phyloP scores from a whole-genome alignment of 169 alveolate species.

The Besnoitia besnoiti region DNA sequence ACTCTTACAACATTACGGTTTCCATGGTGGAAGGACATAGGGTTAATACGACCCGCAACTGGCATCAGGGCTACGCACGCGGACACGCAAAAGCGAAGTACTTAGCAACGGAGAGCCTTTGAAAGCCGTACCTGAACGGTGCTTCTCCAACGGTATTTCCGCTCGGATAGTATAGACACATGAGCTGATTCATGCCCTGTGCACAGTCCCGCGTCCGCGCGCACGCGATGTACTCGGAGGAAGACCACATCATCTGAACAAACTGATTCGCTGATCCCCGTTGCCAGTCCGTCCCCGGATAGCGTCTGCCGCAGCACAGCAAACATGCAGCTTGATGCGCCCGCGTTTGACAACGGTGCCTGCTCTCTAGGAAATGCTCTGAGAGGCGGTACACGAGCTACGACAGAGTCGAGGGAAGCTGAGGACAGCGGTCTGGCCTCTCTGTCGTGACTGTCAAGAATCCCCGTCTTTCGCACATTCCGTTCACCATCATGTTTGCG shows the following conservation, averaged over 20 bases:
- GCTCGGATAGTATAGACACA: constrained; percentile 19
- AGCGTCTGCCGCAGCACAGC: neutral
- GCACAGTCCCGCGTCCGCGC: constrained; percentile 10
- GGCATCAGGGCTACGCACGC: too few species aligned
- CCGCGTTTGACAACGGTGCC: neutral
- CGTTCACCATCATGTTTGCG: too few species aligned
- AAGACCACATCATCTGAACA: constrained; percentile 8
- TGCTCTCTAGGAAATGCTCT: neutral
- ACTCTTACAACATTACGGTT: too few species aligned
- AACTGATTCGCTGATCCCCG: neutral
- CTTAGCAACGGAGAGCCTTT: too few species aligned
- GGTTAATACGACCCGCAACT: too few species aligned
- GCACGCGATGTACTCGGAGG: neutral
- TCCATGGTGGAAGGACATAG: too few species aligned
- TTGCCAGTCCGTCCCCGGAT: constrained; percentile 23
- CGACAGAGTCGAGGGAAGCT: neutral
- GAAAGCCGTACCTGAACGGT: constrained; percentile 43
- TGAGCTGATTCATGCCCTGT: neutral
- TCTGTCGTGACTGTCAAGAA: too few species aligned
- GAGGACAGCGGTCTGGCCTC: too few species aligned
- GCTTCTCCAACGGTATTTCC: neutral
- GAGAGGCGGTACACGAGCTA: neutral
- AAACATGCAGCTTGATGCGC: neutral
- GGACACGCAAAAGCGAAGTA: too few species aligned
- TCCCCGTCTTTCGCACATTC: too few species aligned